Evolutionary conservation across 106 monocot species (phyloP).

Genomic region (Dactylorhiza incarnata): DNA sequence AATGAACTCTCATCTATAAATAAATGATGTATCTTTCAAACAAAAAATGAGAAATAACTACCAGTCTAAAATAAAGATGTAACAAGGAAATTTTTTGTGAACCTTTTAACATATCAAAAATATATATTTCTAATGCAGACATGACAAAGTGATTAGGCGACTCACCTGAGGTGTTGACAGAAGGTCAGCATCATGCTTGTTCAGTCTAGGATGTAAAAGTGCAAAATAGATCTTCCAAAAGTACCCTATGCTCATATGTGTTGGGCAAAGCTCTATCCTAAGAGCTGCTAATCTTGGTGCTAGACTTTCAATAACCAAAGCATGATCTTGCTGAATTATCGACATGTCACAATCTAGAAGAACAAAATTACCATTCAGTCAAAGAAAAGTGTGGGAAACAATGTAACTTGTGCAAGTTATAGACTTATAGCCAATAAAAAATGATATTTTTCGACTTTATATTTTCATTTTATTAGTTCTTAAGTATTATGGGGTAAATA

Average conservation of each 20-base stretch:
- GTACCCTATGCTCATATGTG: slow-evolving; percentile 87
- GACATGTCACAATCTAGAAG: slow-evolving; percentile 94
- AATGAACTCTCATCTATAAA: not conserved
- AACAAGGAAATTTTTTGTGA: not conserved
- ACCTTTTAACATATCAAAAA: not conserved
- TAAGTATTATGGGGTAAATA: too few species aligned
- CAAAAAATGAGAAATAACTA: not conserved
- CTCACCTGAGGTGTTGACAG: slow-evolving; percentile 83
- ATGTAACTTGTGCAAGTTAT: not conserved
- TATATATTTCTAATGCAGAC: not conserved
- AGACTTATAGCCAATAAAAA: too few species aligned
- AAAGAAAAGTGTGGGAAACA: not conserved
- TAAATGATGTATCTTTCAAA: not conserved
- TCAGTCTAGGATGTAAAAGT: slow-evolving; percentile 87
- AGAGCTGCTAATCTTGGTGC: slow-evolving; percentile 86
- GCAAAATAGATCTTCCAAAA: slow-evolving; percentile 99
- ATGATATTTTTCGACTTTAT: too few species aligned
- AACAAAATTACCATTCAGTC: slow-evolving; percentile 5
- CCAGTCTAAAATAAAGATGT: not conserved
- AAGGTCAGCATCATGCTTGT: slow-evolving; percentile 76
- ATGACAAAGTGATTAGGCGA: not conserved
- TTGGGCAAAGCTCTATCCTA: slow-evolving; percentile 90
- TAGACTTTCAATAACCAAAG: slow-evolving; percentile 68
- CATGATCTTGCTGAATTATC: slow-evolving; percentile 82
- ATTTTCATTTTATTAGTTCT: too few species aligned